Evolutionary conservation across 345 rosid genomes (phyloP).

Genomic region (Pseudoturritis turrita): DNA sequence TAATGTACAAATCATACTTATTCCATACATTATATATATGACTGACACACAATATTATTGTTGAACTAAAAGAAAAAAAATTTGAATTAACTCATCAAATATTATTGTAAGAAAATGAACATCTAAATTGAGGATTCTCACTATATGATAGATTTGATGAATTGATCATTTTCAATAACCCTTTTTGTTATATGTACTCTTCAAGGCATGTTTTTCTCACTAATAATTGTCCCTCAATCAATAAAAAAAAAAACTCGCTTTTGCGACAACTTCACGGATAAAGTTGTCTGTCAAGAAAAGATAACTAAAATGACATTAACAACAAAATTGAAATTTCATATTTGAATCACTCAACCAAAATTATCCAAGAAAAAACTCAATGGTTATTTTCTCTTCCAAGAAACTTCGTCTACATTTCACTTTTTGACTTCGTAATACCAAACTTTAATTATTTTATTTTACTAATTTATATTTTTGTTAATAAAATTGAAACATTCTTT

Average conservation of each 20-base stretch:
- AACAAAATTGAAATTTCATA: not conserved
- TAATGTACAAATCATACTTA: too few relatives aligned
- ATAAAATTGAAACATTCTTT: not conserved
- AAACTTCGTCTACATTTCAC: not conserved
- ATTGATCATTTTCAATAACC: constrained; percentile 7
- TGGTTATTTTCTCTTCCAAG: not conserved
- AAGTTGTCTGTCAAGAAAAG: not conserved
- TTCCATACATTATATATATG: too few relatives aligned
- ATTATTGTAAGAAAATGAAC: not conserved
- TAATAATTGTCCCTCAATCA: constrained; percentile 17
- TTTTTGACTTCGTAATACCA: not conserved
- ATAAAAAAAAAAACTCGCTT: not conserved
- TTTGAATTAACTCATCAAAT: not conserved
- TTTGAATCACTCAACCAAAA: not conserved
- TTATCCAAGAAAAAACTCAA: not conserved
- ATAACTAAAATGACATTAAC: not conserved
- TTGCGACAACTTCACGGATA: constrained; percentile 27
- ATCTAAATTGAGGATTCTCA: not conserved
- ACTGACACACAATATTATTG: too few relatives aligned
- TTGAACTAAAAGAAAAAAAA: not conserved
- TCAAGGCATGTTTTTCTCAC: constrained; percentile 27
- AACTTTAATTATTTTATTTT: not conserved
- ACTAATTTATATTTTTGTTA: not conserved
- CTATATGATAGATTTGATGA: not conserved
- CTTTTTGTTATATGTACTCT: constrained; percentile 17